Conservation (phyloP, 441 rosid genomes). For the Brassica balearica region DNA sequence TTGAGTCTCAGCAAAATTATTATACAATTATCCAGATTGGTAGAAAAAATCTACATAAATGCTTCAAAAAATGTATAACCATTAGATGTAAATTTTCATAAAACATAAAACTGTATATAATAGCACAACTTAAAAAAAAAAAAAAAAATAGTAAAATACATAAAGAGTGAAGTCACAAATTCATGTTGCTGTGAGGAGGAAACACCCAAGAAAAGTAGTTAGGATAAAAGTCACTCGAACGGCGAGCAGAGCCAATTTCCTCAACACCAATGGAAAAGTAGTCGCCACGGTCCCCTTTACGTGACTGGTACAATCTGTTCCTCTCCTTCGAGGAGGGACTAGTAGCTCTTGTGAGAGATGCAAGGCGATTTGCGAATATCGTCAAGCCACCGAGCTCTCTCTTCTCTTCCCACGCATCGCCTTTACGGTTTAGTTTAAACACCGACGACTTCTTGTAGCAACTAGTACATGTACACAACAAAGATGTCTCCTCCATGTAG, state of each 20-base stretch:
- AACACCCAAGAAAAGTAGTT: neutral
- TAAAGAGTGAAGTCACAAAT: slow-evolving; percentile 3
- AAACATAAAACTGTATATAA: no score
- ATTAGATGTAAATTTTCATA: neutral
- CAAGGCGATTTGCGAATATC: neutral
- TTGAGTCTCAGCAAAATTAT: neutral
- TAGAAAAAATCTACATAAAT: neutral
- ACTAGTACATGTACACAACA: no score
- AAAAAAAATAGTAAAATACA: neutral
- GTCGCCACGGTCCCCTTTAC: neutral
- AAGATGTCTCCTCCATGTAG: no score
- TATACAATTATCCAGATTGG: neutral
- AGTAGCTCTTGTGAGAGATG: slow-evolving; percentile 7
- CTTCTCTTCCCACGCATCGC: neutral
- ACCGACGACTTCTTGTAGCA: no score
- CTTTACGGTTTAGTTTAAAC: no score
- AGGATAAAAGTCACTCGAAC: neutral
- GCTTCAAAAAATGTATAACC: neutral
- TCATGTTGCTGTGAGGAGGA: slow-evolving; percentile 18
- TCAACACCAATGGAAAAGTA: neutral
- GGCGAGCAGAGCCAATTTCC: neutral
- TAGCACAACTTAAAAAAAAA: no score
- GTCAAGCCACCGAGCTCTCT: slow-evolving; percentile 13
- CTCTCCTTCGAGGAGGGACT: neutral
- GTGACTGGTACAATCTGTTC: neutral